Percentiles rank a stretch among this genome's conserved stretches.
These are phyloP conservation scores for Alnus glutinosa DNA, from an alignment of 306 rosid genomes.

Conservation along the genomic window DNA sequence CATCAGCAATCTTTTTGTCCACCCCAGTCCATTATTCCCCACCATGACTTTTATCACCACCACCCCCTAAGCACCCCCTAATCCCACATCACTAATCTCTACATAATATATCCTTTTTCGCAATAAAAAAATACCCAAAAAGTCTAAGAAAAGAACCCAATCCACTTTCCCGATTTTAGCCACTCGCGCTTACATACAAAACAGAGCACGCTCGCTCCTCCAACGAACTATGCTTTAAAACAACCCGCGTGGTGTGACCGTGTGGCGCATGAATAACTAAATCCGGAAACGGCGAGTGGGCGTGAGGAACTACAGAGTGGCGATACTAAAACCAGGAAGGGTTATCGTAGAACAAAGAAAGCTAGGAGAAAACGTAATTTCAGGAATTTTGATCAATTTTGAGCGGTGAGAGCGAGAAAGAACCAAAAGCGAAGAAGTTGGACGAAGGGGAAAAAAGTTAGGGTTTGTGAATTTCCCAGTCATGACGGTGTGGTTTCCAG, in stretches of 20 bases:
- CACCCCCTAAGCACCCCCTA: neutral
- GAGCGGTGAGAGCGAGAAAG: constrained; percentile 10
- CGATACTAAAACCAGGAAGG: neutral
- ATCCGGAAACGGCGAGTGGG: neutral
- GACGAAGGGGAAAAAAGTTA: constrained; percentile 4
- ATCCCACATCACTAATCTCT: neutral
- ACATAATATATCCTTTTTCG: neutral
- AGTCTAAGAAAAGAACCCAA: constrained; percentile 21
- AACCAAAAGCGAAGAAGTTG: neutral
- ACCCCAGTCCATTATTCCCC: constrained; percentile 3
- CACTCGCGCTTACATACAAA: neutral
- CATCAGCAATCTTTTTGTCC: neutral
- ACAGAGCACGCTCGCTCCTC: neutral
- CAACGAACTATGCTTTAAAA: too few relatives aligned
- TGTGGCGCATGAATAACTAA: neutral
- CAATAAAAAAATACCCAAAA: neutral
- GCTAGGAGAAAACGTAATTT: neutral
- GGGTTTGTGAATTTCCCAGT: constrained; percentile 51
- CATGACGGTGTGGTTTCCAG: constrained; percentile 2
- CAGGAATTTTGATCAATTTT: neutral
- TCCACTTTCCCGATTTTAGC: neutral
- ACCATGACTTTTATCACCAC: neutral
- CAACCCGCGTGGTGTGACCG: neutral
- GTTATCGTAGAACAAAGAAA: neutral
- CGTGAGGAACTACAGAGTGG: neutral